phyloP scores from a whole-genome alignment of 345 rosid genomes.

The Moringa oleifera region DNA sequence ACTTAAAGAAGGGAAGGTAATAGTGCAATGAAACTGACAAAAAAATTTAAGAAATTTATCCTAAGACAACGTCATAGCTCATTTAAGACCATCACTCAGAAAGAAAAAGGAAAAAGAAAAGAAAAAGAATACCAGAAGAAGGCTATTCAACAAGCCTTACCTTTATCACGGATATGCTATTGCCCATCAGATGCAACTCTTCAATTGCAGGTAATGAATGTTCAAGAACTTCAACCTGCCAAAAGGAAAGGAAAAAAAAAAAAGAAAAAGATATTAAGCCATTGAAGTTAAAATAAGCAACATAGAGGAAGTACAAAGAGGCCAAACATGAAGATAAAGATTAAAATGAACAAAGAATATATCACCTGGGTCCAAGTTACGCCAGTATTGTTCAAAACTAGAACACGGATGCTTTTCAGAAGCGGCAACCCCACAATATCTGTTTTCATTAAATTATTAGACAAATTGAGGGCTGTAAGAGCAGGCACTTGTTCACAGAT shows the following conservation, averaged over 20 bases:
- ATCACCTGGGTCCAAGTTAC: slow-evolving; percentile 71
- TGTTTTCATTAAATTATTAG: slow-evolving; percentile 54
- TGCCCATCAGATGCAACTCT: slow-evolving; percentile 91
- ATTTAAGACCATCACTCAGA: too few relatives aligned
- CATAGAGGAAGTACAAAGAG: neutral
- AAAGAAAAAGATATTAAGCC: neutral
- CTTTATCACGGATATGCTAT: slow-evolving; percentile 49
- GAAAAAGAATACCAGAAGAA: too few relatives aligned
- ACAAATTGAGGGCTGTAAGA: slow-evolving; percentile 62
- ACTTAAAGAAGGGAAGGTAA: too few relatives aligned
- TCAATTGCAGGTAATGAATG: slow-evolving; percentile 64
- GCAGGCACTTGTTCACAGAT: slow-evolving; percentile 67
- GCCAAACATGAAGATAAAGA: slow-evolving; percentile 6
- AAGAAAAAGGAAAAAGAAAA: too few relatives aligned
- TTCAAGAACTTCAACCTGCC: slow-evolving; percentile 69
- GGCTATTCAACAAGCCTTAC: slow-evolving; percentile 27
- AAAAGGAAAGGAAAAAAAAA: slow-evolving; percentile 10
- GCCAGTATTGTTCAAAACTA: slow-evolving; percentile 72
- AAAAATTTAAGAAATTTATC: too few relatives aligned
- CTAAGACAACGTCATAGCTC: too few relatives aligned
- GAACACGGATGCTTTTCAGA: slow-evolving; percentile 49
- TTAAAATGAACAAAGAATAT: neutral
- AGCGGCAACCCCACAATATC: slow-evolving; percentile 39
- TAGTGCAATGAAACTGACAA: too few relatives aligned
- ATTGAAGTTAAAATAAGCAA: slow-evolving; percentile 1